phyloP scores from a whole-genome alignment of 2,329 filamentous ascomycete genomes.

The Colletotrichum sp. region DNA sequence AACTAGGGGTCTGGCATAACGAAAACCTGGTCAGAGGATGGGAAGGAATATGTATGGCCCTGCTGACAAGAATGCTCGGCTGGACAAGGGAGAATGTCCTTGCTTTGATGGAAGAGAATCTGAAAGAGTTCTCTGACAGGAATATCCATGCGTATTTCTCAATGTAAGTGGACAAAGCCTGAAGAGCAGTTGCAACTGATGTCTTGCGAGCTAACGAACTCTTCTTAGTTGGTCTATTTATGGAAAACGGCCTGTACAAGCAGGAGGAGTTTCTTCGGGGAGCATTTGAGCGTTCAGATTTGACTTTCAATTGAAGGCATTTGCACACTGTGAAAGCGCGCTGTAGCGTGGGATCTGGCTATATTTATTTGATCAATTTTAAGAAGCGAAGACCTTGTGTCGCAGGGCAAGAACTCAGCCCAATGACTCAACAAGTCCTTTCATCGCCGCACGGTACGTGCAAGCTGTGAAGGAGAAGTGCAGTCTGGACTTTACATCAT shows the following conservation, averaged over 20 bases:
- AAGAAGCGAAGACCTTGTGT: background rate
- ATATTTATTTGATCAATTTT: background rate
- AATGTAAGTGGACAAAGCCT: background rate
- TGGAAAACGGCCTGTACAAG: background rate
- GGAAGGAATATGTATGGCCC: constrained; percentile 28
- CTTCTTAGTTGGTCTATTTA: background rate
- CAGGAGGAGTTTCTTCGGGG: background rate
- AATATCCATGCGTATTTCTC: constrained; percentile 24
- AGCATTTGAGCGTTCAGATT: background rate
- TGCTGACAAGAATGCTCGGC: constrained; percentile 28
- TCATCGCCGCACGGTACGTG: background rate
- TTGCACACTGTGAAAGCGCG: background rate
- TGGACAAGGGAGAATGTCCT: constrained; percentile 28
- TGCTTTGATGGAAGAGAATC: constrained; percentile 26
- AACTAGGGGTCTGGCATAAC: constrained; percentile 42
- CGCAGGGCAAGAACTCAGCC: background rate
- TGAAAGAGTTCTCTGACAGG: constrained; percentile 27
- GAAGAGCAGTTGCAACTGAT: background rate
- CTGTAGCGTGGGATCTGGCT: background rate
- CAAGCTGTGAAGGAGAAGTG: background rate
- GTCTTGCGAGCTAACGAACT: background rate
- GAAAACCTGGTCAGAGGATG: constrained; percentile 24
- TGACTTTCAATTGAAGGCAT: background rate
- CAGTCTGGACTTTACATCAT: background rate
- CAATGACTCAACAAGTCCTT: background rate